phyloP scores from a whole-genome alignment of 805 yeast species.

The Candida xyloterini region DNA sequence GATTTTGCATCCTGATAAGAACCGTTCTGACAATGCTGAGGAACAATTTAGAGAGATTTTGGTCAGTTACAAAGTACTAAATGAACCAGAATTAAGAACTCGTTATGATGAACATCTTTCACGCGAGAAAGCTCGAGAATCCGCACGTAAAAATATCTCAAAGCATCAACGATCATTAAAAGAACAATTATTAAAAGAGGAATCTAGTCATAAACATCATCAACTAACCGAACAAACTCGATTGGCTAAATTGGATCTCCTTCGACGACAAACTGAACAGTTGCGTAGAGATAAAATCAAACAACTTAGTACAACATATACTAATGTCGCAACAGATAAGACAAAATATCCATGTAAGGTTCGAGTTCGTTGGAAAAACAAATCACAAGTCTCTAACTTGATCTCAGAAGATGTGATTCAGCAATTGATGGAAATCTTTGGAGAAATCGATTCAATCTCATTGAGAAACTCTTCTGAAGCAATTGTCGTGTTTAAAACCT shows the following conservation, averaged over 20 bases:
- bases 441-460: slow-evolving; percentile 30
- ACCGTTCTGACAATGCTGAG: slow-evolving; percentile 27
- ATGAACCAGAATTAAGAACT: slow-evolving; percentile 15
- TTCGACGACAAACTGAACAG: slow-evolving; percentile 20
- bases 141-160: slow-evolving; percentile 3
- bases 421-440: slow-evolving; percentile 46
- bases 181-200: slow-evolving; percentile 32
- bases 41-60: slow-evolving; percentile 28
- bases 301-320: slow-evolving; percentile 9
- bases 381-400: slow-evolving; percentile 33
- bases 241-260: slow-evolving; percentile 16
- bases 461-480: slow-evolving; percentile 30
- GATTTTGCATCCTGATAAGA: slow-evolving; percentile 36
- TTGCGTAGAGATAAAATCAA: slow-evolving; percentile 14
- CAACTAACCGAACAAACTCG: slow-evolving; percentile 4
- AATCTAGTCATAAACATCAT: slow-evolving; percentile 25
- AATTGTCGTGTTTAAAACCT: slow-evolving; percentile 31
- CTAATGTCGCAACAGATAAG: slow-evolving; percentile 1
- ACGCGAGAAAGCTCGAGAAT: not conserved
- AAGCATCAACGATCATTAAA: slow-evolving; percentile 19
- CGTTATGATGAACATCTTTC: slow-evolving; percentile 22
- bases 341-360: slow-evolving; percentile 21
- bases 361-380: slow-evolving; percentile 45
- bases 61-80: slow-evolving; percentile 27
- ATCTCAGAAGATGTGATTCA: slow-evolving; percentile 34